Evolutionary conservation across 805 yeast species (phyloP).

Genomic region (Lachancea quebecensis): DNA sequence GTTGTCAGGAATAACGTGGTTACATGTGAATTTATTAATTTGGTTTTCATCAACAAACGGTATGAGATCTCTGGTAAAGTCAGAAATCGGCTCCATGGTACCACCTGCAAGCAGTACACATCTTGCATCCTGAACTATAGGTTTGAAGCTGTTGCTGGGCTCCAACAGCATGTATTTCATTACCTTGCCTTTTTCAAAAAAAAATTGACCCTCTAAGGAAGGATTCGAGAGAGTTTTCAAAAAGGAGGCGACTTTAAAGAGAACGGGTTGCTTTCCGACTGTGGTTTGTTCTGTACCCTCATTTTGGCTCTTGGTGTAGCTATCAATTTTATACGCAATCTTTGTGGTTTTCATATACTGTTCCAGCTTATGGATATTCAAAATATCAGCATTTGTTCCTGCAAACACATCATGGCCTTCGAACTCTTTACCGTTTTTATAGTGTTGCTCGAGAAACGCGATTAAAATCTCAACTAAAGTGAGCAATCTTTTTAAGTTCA

Average conservation of each 20-base stretch:
- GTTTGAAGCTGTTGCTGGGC: conserved; percentile 64
- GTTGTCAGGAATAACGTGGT: conserved; percentile 71
- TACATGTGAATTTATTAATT: conserved; percentile 60
- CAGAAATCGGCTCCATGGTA: conserved; percentile 35
- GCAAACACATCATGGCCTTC: conserved; percentile 46
- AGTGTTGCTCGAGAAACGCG: conserved; percentile 37
- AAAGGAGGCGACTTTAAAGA: conserved; percentile 62
- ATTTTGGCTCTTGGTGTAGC: conserved; percentile 39
- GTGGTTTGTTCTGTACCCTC: conserved; percentile 2
- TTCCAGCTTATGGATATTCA: conserved; percentile 64
- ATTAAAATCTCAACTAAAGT: conserved; percentile 49
- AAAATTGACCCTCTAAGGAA: conserved; percentile 69
- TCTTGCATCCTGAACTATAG: conserved; percentile 54
- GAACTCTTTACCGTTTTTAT: conserved; percentile 47
- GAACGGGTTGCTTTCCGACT: conserved; percentile 39
- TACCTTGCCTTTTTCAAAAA: conserved; percentile 39
- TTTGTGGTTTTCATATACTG: conserved; percentile 59
- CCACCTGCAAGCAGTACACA: conserved; percentile 88
- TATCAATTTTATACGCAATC: conserved; percentile 77
- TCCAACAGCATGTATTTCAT: conserved; percentile 71
- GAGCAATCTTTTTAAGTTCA: conserved; percentile 56
- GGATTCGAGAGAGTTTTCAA: conserved; percentile 64
- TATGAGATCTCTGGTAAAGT: background rate
- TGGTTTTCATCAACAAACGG: conserved; percentile 47
- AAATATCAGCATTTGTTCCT: conserved; percentile 55